phyloP scores from a whole-genome alignment of 305 asterid species.

The Fraxinus paxiana region DNA sequence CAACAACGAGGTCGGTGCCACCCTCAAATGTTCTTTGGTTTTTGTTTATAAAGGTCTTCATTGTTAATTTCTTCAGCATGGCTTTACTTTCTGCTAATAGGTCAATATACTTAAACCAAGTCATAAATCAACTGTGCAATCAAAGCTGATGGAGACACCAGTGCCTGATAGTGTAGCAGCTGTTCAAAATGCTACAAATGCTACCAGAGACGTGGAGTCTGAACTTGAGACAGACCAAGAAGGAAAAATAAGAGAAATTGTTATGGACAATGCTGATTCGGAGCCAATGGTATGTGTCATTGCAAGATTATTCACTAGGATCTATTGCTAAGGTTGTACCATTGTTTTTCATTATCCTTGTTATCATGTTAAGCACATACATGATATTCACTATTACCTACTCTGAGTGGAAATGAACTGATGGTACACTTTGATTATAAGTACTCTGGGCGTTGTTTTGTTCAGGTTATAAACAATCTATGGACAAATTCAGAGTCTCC shows the following conservation, averaged over 20 bases:
- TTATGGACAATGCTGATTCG: constrained; percentile 50
- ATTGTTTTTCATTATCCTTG: constrained; percentile 5
- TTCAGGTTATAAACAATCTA: neutral
- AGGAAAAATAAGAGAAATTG: constrained; percentile 71
- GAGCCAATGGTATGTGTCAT: constrained; percentile 51
- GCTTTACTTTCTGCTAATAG: constrained; percentile 37
- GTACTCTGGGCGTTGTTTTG: constrained; percentile 10
- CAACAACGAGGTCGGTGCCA: constrained; percentile 75
- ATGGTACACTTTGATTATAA: neutral
- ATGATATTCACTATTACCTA: neutral
- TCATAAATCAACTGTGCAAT: constrained; percentile 75
- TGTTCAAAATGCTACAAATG: constrained; percentile 74
- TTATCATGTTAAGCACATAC: constrained; percentile 13
- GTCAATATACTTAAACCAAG: constrained; percentile 92
- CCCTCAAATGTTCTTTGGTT: constrained; percentile 22
- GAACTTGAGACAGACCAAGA: constrained; percentile 73
- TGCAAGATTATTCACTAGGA: constrained; percentile 14
- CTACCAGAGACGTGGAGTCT: constrained; percentile 79
- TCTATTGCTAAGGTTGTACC: neutral
- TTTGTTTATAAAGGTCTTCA: constrained; percentile 15
- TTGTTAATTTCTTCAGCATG: constrained; percentile 21
- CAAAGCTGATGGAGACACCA: constrained; percentile 64
- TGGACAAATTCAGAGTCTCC: neutral
- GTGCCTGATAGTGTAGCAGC: constrained; percentile 87
- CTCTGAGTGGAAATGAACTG: constrained; percentile 7